phyloP scores from a whole-genome alignment of 2,329 filamentous ascomycete genomes.

The Hypoxylon sp. region DNA sequence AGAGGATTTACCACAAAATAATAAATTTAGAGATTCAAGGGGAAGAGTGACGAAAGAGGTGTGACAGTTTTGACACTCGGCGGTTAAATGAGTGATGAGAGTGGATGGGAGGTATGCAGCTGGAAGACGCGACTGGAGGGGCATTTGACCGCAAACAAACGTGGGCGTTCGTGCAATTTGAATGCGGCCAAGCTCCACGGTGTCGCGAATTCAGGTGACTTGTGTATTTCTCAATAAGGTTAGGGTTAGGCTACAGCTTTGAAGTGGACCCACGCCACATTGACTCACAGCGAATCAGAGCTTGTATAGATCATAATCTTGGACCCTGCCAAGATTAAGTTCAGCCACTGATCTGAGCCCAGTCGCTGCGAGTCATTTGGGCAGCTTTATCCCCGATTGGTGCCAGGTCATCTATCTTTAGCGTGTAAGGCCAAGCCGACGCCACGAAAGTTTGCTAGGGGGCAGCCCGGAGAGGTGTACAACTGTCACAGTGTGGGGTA shows the following conservation, averaged over 20 bases:
- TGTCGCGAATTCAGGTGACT: slow-evolving; percentile 47
- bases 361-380: slow-evolving; percentile 36
- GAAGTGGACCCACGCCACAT: slow-evolving; percentile 11
- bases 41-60: slow-evolving; percentile 18
- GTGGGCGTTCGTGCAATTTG: slow-evolving; percentile 32
- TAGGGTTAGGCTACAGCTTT: slow-evolving; percentile 37
- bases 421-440: slow-evolving; percentile 1
- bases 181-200: slow-evolving; percentile 34
- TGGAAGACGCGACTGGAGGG: slow-evolving; percentile 45
- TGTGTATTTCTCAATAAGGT: slow-evolving; percentile 18
- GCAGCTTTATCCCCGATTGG: slow-evolving; percentile 22
- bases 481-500: slow-evolving; percentile 8
- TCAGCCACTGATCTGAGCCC: slow-evolving; percentile 17
- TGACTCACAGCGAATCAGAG: slow-evolving; percentile 16
- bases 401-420: slow-evolving; percentile 29
- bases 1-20: background rate
- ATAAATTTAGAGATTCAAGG: background rate
- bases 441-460: background rate
- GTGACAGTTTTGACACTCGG: slow-evolving; percentile 33
- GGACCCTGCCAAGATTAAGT: slow-evolving; percentile 22
- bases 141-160: slow-evolving; percentile 32
- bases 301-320: background rate
- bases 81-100: slow-evolving; percentile 33
- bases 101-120: slow-evolving; percentile 24
- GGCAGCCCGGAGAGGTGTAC: background rate